Conservation (phyloP, 495 filamentous ascomycete genomes). For the Aspergillus ostianus region DNA sequence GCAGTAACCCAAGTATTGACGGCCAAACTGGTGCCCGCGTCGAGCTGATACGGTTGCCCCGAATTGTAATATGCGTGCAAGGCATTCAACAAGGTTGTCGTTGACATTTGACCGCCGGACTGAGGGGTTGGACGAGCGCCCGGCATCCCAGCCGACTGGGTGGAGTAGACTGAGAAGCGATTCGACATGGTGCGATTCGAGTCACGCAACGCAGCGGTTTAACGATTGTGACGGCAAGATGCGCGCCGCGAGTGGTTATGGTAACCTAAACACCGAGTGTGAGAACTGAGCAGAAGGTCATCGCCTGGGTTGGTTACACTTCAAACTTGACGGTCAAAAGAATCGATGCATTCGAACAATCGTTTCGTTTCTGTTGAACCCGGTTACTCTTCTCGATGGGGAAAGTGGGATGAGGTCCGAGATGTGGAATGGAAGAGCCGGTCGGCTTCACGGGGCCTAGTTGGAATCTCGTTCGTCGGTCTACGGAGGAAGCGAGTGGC, state of each 20-base stretch:
- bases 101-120: conserved; percentile 79
- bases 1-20: conserved; percentile 95
- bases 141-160: conserved; percentile 58
- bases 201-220: conserved; percentile 1
- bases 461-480: background rate
- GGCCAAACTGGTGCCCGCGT: conserved; percentile 87
- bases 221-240: background rate
- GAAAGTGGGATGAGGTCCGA: conserved; percentile 2
- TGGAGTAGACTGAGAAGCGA: conserved; percentile 86
- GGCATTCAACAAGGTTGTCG: conserved; percentile 86
- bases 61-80: conserved; percentile 87
- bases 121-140: conserved; percentile 57
- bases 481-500: conserved; percentile 4
- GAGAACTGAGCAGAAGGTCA: background rate
- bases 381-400: background rate
- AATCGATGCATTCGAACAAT: background rate
- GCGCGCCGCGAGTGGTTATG: background rate
- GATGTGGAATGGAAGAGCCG: background rate
- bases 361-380: background rate
- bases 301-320: background rate
- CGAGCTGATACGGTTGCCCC: conserved; percentile 74
- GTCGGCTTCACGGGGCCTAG: background rate
- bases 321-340: background rate
- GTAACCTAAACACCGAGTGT: background rate
- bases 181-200: conserved; percentile 58